These are phyloP conservation scores for Leptosphaerulina australis DNA, from an alignment of 2,329 filamentous ascomycete genomes.

Conservation along the genomic window DNA sequence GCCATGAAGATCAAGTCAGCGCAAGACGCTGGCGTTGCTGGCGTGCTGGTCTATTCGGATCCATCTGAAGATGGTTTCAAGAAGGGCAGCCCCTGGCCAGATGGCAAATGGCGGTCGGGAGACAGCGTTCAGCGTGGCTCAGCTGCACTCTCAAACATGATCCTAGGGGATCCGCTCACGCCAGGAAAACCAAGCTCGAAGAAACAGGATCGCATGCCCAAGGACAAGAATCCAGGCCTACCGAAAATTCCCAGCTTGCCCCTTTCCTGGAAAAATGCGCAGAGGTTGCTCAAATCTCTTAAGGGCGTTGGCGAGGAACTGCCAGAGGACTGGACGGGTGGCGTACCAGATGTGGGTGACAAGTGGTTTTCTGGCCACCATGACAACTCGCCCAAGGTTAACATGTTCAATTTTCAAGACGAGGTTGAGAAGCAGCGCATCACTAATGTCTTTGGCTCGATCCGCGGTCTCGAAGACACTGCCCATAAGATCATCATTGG, in stretches of 20 bases:
- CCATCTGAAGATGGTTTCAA: constrained; percentile 82
- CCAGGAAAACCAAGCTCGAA: constrained; percentile 81
- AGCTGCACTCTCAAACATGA: constrained; percentile 80
- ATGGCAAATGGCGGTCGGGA: constrained; percentile 78
- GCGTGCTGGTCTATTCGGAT: constrained; percentile 92
- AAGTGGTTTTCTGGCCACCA: constrained; percentile 86
- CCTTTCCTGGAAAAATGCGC: constrained; percentile 86
- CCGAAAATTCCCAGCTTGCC: constrained; percentile 88
- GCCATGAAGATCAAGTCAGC: constrained; percentile 89
- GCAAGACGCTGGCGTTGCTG: constrained; percentile 81
- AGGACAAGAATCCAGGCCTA: constrained; percentile 73
- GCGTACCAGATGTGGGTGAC: constrained; percentile 69
- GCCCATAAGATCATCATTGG: constrained; percentile 87
- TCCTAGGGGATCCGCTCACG: constrained; percentile 89
- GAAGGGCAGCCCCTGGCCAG: constrained; percentile 73
- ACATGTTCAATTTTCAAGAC: constrained; percentile 85
- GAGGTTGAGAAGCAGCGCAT: constrained; percentile 82
- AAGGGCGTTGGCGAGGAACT: constrained; percentile 74
- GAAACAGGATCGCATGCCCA: constrained; percentile 68
- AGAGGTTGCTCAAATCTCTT: constrained; percentile 75
- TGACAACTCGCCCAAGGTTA: constrained; percentile 72
- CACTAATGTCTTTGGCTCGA: constrained; percentile 87
- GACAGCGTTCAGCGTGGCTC: constrained; percentile 83
- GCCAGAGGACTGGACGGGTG: constrained; percentile 74
- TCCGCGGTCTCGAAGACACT: constrained; percentile 80